Base-by-base conservation (phyloP, 2,329 filamentous ascomycete genomes). In the Chaetomium strumarium region DNA sequence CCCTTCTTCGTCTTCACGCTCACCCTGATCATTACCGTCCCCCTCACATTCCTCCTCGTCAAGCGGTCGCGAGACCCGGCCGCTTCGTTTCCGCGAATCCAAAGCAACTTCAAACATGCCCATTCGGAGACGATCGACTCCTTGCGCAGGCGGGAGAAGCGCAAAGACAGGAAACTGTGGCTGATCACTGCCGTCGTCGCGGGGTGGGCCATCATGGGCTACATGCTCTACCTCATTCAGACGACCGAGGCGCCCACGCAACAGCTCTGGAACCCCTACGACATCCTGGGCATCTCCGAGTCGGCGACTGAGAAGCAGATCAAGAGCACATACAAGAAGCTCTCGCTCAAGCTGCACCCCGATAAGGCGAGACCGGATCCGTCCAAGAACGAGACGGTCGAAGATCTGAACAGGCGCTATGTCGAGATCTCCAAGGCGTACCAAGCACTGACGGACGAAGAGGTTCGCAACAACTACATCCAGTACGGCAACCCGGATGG, bases 1-100 rank as follows among this genome's bases (percentile, higher is more conserved):
- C 93, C 95, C 62, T 96, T 95, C 81, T 99, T 99, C 77, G 86
- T 97, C 73, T 84, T 96, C 68, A 96, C 91, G 40, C 79, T 97
- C 65, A 84, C 86, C 58, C 84, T 85, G 66, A 83, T 99, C 61
- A 80, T 96, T 71, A 96, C 93, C 33, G 74, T 96, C 54, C 91
- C 92, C 57, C 79, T 95, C 65, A 95, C 92, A 64, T 96, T 95
- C 72, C 88, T 84, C 60, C 83, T 96, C 62, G 78, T 96, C 65
- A 86, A 85, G 67, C 84, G 89, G 41, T 87, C 81, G 69, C 88
- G 75, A 60, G 75, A 90, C 64, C 82, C 89, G 59, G 86, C 90
- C 67, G 86, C 84, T 60, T 87, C 88, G 55, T 90, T 90, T 57
- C 83, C 88, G 49, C 83, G 88, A 66, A 92, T 96, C 75, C 80